phyloP scores from a whole-genome alignment of 1,284 basidiomycete species.

The Cutaneotrichosporon sp. region DNA sequence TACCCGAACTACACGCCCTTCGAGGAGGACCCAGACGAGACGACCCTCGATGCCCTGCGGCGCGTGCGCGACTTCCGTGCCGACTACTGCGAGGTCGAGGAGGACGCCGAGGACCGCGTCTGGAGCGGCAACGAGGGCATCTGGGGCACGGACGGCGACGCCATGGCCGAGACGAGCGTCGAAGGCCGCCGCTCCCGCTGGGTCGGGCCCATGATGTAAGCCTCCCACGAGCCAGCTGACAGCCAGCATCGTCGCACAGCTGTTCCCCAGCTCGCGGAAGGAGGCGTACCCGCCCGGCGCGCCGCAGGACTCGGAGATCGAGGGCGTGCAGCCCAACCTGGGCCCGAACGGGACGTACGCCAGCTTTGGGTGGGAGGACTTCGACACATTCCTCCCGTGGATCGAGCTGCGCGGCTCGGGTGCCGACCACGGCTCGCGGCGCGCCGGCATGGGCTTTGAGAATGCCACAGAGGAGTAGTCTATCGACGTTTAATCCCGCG shows the following conservation, averaged over 20 bases:
- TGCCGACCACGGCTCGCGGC: constrained; percentile 31
- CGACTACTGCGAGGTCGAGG: constrained; percentile 31
- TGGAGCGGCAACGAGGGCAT: constrained; percentile 28
- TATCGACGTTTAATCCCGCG: too few species aligned
- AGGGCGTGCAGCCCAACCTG: constrained; percentile 40
- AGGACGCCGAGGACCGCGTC: constrained; percentile 28
- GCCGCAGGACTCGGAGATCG: constrained; percentile 20
- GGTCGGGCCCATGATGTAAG: constrained; percentile 53
- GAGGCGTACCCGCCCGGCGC: constrained; percentile 31
- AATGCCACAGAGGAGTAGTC: constrained; percentile 6
- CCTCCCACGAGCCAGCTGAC: constrained; percentile 8
- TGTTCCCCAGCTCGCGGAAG: constrained; percentile 33
- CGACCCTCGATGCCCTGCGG: constrained; percentile 5
- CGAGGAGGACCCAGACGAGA: constrained; percentile 3
- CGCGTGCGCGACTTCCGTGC: constrained; percentile 11
- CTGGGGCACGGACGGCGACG: constrained; percentile 25
- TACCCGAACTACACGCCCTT: constrained; percentile 49
- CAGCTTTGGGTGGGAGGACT: constrained; percentile 48
- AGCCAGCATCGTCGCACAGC: constrained; percentile 44
- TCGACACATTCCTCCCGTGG: constrained; percentile 45
- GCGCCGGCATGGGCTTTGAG: constrained; percentile 42
- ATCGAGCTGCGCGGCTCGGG: constrained; percentile 39
- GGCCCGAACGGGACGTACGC: constrained; percentile 50
- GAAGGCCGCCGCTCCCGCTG: constrained; percentile 32
- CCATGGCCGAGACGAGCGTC: constrained; percentile 42